Evolutionary conservation across 805 yeast species (phyloP).

Genomic region (Candida maltosa): DNA sequence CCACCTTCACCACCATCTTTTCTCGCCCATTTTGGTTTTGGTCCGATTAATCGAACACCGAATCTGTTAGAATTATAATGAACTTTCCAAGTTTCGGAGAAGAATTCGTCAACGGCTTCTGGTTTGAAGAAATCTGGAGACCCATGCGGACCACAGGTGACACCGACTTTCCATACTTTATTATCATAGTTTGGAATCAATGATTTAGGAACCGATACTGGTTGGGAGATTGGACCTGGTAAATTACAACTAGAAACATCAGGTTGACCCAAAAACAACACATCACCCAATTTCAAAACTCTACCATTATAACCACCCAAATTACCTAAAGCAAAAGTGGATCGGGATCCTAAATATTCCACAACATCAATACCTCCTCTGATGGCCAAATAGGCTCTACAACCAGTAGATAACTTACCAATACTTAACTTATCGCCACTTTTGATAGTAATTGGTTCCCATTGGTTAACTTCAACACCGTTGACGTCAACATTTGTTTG

Average conservation of each 20-base stretch:
- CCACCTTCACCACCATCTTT: slow-evolving; percentile 97
- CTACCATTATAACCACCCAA: slow-evolving; percentile 96
- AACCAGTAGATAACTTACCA: slow-evolving; percentile 80
- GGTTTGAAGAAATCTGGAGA: slow-evolving; percentile 88
- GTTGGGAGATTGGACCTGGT: slow-evolving; percentile 70
- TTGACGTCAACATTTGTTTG: slow-evolving; percentile 63
- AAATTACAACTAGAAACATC: slow-evolving; percentile 61
- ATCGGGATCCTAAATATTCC: slow-evolving; percentile 91
- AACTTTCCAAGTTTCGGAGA: slow-evolving; percentile 81
- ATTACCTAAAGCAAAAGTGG: slow-evolving; percentile 90
- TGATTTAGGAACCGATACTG: slow-evolving; percentile 52
- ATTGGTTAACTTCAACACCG: slow-evolving; percentile 53
- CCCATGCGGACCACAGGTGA: slow-evolving; percentile 97
- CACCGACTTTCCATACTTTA: slow-evolving; percentile 80
- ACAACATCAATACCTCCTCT: slow-evolving; percentile 94
- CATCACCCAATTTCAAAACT: slow-evolving; percentile 88
- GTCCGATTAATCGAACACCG: slow-evolving; percentile 92
- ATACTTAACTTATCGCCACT: slow-evolving; percentile 76
- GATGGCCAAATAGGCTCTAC: slow-evolving; percentile 85
- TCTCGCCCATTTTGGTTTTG: slow-evolving; percentile 97
- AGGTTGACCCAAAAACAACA: slow-evolving; percentile 80
- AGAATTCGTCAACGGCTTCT: slow-evolving; percentile 75
- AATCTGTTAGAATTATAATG: slow-evolving; percentile 96
- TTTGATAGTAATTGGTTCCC: slow-evolving; percentile 68
- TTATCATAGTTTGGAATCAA: slow-evolving; percentile 54